phyloP scores from a whole-genome alignment of 2,329 filamentous ascomycete genomes.

The Cladophialophora chaetospira region DNA sequence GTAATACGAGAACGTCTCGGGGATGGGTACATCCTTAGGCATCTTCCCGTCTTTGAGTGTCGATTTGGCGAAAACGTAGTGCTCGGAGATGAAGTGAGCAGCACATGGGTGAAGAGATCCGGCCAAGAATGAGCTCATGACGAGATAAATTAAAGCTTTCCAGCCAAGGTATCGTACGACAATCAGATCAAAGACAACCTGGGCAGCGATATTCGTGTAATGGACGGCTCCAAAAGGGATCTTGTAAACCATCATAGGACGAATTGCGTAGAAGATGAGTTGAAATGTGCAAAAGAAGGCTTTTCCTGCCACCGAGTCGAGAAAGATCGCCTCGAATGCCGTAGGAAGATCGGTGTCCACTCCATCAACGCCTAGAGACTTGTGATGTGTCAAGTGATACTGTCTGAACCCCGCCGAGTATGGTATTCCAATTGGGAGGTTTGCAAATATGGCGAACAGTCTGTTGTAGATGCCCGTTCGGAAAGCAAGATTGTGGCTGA shows the following conservation, averaged over 20 bases:
- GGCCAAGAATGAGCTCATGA: conserved; percentile 89
- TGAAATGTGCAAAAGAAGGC: conserved; percentile 99
- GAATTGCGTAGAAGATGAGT: conserved; percentile 96
- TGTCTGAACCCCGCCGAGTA: conserved; percentile 96
- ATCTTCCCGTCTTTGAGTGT: conserved; percentile 40
- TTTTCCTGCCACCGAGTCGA: conserved; percentile 91
- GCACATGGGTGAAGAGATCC: conserved; percentile 92
- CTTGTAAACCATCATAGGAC: conserved; percentile 91
- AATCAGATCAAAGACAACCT: conserved; percentile 74
- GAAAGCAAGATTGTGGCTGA: conserved; percentile 96
- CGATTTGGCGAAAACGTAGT: conserved; percentile 71
- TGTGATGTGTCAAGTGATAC: conserved; percentile 98
- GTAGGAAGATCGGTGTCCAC: conserved; percentile 96
- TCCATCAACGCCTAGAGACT: conserved; percentile 93
- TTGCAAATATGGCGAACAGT: conserved; percentile 86
- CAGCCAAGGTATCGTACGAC: conserved; percentile 64
- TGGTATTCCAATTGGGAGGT: conserved; percentile 91
- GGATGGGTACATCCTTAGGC: conserved; percentile 56
- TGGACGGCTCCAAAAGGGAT: conserved; percentile 86
- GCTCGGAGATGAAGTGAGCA: conserved; percentile 97
- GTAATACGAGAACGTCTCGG: conserved; percentile 98
- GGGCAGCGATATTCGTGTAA: conserved; percentile 74
- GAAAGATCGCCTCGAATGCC: conserved; percentile 83
- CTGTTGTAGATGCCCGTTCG: conserved; percentile 77
- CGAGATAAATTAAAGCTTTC: conserved; percentile 75